phyloP scores from a whole-genome alignment of 2,329 filamentous ascomycete species.

The Sarocladium strictum region DNA sequence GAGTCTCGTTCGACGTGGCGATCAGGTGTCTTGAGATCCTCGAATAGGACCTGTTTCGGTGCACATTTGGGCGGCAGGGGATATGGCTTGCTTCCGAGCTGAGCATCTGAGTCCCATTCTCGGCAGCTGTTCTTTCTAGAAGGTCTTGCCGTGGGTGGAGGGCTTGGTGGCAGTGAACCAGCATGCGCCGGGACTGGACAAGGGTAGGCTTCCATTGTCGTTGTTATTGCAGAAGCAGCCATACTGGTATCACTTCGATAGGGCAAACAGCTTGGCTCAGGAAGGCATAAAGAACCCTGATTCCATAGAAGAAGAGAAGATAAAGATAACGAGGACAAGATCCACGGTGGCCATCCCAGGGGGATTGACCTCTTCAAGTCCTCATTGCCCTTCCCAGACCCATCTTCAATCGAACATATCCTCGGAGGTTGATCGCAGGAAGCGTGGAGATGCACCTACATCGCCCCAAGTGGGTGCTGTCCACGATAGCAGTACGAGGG shows the following conservation, averaged over 20 bases:
- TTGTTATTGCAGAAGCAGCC: constrained; percentile 17
- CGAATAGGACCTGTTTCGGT: constrained; percentile 57
- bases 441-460: background rate
- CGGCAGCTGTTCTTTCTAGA: constrained; percentile 28
- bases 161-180: constrained; percentile 28
- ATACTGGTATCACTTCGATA: constrained; percentile 9
- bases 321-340: background rate
- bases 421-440: constrained; percentile 1
- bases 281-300: background rate
- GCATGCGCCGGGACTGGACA: constrained; percentile 11
- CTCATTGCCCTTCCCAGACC: background rate
- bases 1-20: constrained; percentile 73
- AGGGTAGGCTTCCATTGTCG: constrained; percentile 1
- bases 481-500: background rate
- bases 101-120: constrained; percentile 15
- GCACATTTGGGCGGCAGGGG: constrained; percentile 63
- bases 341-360: background rate
- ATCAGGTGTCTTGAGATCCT: constrained; percentile 81
- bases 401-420: constrained; percentile 5
- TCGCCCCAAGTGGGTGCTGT: background rate
- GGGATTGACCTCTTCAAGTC: constrained; percentile 1
- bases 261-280: background rate
- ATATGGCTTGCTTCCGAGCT: constrained; percentile 32
- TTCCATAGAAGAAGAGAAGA: background rate
- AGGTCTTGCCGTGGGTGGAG: constrained; percentile 31